Percentiles rank a stretch among this genome's conserved stretches.
Conservation (phyloP, 305 asterid species). For the Nicotiana rustica region DNA sequence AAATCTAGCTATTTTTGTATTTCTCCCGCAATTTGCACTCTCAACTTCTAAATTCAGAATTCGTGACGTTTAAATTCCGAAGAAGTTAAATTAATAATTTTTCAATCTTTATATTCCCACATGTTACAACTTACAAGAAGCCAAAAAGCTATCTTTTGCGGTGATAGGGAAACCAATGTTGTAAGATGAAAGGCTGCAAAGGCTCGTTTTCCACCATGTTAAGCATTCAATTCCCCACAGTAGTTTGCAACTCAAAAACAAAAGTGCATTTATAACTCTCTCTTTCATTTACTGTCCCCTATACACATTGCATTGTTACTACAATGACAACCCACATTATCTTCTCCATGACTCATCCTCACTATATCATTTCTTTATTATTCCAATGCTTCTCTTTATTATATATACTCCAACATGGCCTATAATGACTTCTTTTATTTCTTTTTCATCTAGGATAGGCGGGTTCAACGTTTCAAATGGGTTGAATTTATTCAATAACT, state of each 20-base stretch:
- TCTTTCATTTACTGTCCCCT: constrained; percentile 37
- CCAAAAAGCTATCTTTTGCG: background rate
- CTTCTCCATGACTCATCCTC: constrained; percentile 42
- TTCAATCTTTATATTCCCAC: no score
- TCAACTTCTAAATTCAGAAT: no score
- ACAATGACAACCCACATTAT: background rate
- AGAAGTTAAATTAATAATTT: no score
- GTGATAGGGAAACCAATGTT: constrained; percentile 1
- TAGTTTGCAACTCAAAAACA: constrained; percentile 31
- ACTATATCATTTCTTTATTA: constrained; percentile 32
- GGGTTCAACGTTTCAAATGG: constrained; percentile 33
- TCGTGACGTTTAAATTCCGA: no score
- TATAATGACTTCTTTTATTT: constrained; percentile 21
- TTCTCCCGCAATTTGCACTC: no score
- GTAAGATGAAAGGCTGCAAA: background rate
- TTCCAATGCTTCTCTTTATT: background rate
- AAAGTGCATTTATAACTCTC: constrained; percentile 39
- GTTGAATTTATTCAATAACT: constrained; percentile 28
- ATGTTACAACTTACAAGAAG: background rate
- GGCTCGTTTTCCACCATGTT: constrained; percentile 45
- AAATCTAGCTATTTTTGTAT: no score
- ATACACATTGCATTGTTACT: background rate
- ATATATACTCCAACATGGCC: constrained; percentile 34
- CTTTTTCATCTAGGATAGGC: constrained; percentile 30
- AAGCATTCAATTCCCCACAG: constrained; percentile 46